Evolutionary conservation across 306 rosid genomes (phyloP), one percentile per base, ranked within the genome.

Genomic region (Lagenaria siceraria): DNA sequence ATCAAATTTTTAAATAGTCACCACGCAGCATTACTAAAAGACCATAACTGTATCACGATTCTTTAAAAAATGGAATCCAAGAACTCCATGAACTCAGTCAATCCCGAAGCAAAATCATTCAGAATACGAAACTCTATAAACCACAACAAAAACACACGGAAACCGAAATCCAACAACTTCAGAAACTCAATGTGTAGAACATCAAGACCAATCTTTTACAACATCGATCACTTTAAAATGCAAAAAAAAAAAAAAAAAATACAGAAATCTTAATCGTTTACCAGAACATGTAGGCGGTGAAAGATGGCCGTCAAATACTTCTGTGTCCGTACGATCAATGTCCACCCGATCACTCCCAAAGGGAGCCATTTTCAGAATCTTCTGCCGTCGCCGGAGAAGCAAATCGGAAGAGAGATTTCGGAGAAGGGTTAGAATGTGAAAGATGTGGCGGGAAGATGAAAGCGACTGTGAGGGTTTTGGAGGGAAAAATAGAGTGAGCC

Each of bases 281-380:
- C 96, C 85, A 72, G 82, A 60, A 2, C 25, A 38, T 4, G 82
- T 68, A 49, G 88, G 80, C 59, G 70, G 81, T 4, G 85, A 77
- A 56, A 75, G 52, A 49, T 76, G 72, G 75, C 77, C 54, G 33
- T 87, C 87, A 78, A 86, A 64, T 24, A 87, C 79, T 64, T 87
- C 83, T 21, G 91, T 88, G 0, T 88, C 85, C 17, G 27, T 48
- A 79, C 38, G 64, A 36, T 17, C 48, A 40, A 65, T 27, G 79
- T 78, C 82, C 38, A 22, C 60, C 54, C 63, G 15, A 60, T 80
- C 84, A 22, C 81, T 76, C 25, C 79, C 78, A 63, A 54, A 74
- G 51, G 88, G 77, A 62, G 58, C 81, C 89, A 84, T 93, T 11
- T 31, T 72, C 64, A 17, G 15, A 72, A 6, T 68, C 78, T 77